Percentiles rank a stretch among this genome's conserved stretches.
Evolutionary conservation across 805 yeast species (phyloP).

Genomic region (Brettanomyces naardenensis): DNA sequence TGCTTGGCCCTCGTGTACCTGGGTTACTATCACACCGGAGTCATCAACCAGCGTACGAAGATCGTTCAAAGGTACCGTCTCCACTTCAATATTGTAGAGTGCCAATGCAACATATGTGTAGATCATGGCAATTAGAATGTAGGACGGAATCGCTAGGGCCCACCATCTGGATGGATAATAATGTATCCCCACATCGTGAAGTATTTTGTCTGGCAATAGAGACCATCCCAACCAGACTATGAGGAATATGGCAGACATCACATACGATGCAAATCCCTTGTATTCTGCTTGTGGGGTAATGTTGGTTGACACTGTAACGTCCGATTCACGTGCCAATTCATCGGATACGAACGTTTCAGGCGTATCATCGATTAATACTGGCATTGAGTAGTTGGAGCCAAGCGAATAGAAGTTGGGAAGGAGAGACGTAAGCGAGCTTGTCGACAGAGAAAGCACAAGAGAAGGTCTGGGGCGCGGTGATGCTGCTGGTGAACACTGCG

Average conservation of each 20-base stretch:
- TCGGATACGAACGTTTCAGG: conserved; percentile 31
- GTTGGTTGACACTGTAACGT: conserved; percentile 52
- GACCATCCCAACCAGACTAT: conserved; percentile 67
- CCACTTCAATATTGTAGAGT: conserved; percentile 67
- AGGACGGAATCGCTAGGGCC: conserved; percentile 75
- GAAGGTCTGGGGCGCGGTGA: no score
- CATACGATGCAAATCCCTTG: conserved; percentile 78
- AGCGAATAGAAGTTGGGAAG: conserved; percentile 22
- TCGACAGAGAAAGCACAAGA: conserved; percentile 26
- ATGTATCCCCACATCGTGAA: conserved; percentile 46
- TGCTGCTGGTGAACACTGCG: no score
- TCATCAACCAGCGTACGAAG: conserved; percentile 63
- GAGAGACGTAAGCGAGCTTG: conserved; percentile 24
- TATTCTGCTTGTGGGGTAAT: conserved; percentile 65
- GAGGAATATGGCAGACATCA: conserved; percentile 52
- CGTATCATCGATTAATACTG: conserved; percentile 6
- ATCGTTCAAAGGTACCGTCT: conserved; percentile 53
- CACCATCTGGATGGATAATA: conserved; percentile 89
- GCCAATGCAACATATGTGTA: conserved; percentile 66
- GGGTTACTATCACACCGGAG: conserved; percentile 31
- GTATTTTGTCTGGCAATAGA: conserved; percentile 50
- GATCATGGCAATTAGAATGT: conserved; percentile 60
- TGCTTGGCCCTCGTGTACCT: conserved; percentile 11
- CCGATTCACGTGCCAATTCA: conserved; percentile 54
- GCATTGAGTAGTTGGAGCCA: conserved; percentile 19